phyloP scores from a whole-genome alignment of 1,284 basidiomycete species.

The Fomes fomentarius region DNA sequence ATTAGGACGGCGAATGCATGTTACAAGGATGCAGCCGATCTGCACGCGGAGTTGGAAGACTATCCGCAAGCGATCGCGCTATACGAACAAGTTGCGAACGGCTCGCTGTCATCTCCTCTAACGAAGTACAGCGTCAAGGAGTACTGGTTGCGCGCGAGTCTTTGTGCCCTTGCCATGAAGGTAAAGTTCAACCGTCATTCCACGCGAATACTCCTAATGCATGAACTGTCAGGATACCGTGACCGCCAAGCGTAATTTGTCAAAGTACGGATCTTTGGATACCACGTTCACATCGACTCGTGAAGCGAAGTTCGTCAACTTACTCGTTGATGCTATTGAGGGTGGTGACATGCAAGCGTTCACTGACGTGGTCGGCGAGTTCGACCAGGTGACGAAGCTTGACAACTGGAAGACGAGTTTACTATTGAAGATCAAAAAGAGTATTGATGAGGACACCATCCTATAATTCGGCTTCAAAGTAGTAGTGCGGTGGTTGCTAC shows the following conservation, averaged over 20 bases:
- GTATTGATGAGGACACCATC: conserved; percentile 61
- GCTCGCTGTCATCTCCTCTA: conserved; percentile 81
- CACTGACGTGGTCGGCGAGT: conserved; percentile 81
- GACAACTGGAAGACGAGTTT: conserved; percentile 96
- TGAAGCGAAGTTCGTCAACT: conserved; percentile 86
- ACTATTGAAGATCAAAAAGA: conserved; percentile 85
- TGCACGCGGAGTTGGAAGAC: conserved; percentile 89
- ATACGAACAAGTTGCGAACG: conserved; percentile 90
- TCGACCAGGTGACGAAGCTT: conserved; percentile 86
- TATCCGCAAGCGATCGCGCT: conserved; percentile 86
- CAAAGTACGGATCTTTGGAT: conserved; percentile 78
- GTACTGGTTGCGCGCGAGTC: conserved; percentile 88
- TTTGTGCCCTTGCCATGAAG: conserved; percentile 90
- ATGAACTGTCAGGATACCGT: conserved; percentile 70
- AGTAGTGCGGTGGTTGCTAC: too few species aligned
- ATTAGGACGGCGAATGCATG: conserved; percentile 92
- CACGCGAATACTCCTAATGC: conserved; percentile 6
- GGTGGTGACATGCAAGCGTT: conserved; percentile 79
- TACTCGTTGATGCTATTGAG: conserved; percentile 80
- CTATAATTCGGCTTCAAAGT: conserved; percentile 2
- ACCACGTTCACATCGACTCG: conserved; percentile 84
- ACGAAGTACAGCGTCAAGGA: conserved; percentile 99
- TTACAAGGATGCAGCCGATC: conserved; percentile 95
- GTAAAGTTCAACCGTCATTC: conserved; percentile 44
- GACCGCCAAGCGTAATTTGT: conserved; percentile 79